Base-by-base conservation (phyloP, 345 rosid species). In the Gossypium longicalyx region DNA sequence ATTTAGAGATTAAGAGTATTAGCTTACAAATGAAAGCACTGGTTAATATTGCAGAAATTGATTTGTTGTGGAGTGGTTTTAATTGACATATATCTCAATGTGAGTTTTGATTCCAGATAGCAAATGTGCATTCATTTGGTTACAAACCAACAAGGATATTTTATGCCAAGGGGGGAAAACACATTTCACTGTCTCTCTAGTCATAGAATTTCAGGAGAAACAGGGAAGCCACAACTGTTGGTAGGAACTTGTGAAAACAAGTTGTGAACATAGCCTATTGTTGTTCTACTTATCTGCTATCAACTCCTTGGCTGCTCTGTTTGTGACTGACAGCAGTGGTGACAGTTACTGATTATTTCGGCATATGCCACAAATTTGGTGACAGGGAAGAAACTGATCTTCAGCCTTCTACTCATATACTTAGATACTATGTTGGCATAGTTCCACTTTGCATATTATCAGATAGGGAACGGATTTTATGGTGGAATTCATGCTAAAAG, bases 1-100 rank as follows among this genome's bases (percentile, higher is more conserved):
- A 56, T 65, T 54, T 16, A 23, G 85, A 69, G 63, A 71, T 82
- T 59, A 63, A 49, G 76, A 76, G 72, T 59, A 53, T 77, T 17
- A 29, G 74, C 34, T 62, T 69, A 61, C 80, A 76, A 22, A 68
- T 80, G 77, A 80, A 72, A 59, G 60, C 57, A 10, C 8, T 73
- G 25, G 71, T 44, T 73, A 76, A 54, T 70, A 27, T 62, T 52
- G 75, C 66, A 17, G 77, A 76, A 63, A 68, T 38, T 25, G 75
- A 69, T 73, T 12, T 34, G 7, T 52, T 75, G 43, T 61, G 71
- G 75, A 68, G 77, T 38, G 43, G 54, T 60, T 76, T 73, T 62
- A 27, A 29, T 72, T 80, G 61, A 73, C 73, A 38, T 67, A 34
- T 60, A 25, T 29, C 23, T 60, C 17, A 49, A 48, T 72, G 4